A percentile compares a stretch with the other conserved stretches of the same genome.
phyloP scores from a whole-genome alignment of 208 protist species.

The Crithidia fasciculata region DNA sequence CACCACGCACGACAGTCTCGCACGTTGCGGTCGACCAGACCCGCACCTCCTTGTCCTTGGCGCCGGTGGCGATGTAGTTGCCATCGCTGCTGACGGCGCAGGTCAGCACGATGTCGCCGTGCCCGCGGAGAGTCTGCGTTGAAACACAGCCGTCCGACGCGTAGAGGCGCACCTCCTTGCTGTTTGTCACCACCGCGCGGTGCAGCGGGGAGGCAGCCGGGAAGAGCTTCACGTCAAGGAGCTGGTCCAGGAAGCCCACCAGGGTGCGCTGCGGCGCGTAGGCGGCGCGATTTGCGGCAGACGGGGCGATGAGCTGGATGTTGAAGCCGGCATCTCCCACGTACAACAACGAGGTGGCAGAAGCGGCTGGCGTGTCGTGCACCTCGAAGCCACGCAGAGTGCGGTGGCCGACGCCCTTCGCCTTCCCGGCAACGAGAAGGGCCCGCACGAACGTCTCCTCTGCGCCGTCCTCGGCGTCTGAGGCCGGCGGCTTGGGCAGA shows the following conservation, averaged over 20 bases:
- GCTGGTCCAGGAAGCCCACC: slow-evolving; percentile 87
- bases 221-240: slow-evolving; percentile 84
- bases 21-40: slow-evolving; percentile 86
- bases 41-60: slow-evolving; percentile 83
- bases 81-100: slow-evolving; percentile 77
- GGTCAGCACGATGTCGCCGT: slow-evolving; percentile 85
- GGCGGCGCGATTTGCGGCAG: neutral
- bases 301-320: slow-evolving; percentile 44
- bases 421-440: slow-evolving; percentile 45
- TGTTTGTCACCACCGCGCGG: slow-evolving; percentile 86
- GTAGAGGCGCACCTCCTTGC: slow-evolving; percentile 86
- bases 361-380: slow-evolving; percentile 8
- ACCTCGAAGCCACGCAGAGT: slow-evolving; percentile 32
- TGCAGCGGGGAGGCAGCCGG: slow-evolving; percentile 35
- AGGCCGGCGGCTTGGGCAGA: slow-evolving; percentile 46
- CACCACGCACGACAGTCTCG: slow-evolving; percentile 65
- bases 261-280: slow-evolving; percentile 54
- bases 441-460: slow-evolving; percentile 74
- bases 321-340: slow-evolving; percentile 83
- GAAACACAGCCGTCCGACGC: slow-evolving; percentile 63
- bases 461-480: slow-evolving; percentile 48
- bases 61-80: slow-evolving; percentile 77
- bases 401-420: slow-evolving; percentile 53
- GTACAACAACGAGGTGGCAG: slow-evolving; percentile 40
- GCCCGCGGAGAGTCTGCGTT: slow-evolving; percentile 64